A percentile compares a stretch with the other conserved stretches of the same genome.
phyloP scores from a whole-genome alignment of 1,284 basidiomycete species.

The Marasmius tenuissimus region DNA sequence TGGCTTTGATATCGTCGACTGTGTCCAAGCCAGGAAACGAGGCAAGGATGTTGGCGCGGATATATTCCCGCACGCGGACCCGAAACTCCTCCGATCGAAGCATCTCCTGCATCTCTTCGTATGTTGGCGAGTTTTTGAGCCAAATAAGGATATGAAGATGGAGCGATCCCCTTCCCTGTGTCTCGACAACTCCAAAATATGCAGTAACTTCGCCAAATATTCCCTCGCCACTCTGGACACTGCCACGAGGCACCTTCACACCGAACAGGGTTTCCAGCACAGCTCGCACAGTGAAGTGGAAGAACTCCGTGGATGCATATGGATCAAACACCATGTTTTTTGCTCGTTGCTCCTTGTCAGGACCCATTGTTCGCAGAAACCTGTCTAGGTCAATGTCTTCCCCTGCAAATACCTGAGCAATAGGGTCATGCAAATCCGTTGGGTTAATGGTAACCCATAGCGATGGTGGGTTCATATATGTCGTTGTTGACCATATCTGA shows the following conservation, averaged over 20 bases:
- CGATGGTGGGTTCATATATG: conserved; percentile 15
- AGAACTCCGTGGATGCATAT: conserved; percentile 37
- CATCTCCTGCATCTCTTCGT: conserved; percentile 22
- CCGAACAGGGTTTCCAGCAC: conserved; percentile 35
- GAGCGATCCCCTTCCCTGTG: conserved; percentile 21
- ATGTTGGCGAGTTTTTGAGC: conserved; percentile 21
- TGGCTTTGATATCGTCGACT: conserved; percentile 7
- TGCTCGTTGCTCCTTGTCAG: conserved; percentile 22
- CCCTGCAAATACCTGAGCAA: conserved; percentile 37
- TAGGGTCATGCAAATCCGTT: conserved; percentile 30
- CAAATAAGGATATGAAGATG: conserved; percentile 8
- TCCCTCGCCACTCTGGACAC: conserved; percentile 13
- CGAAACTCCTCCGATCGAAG: conserved; percentile 27
- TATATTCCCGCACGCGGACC: conserved; percentile 21
- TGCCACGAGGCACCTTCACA: conserved; percentile 19
- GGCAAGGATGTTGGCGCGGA: conserved; percentile 27
- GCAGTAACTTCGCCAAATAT: conserved; percentile 20
- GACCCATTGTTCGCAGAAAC: conserved; percentile 26
- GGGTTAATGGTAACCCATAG: conserved; percentile 36
- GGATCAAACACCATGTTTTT: conserved; percentile 36
- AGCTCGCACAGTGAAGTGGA: conserved; percentile 33
- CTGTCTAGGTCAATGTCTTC: conserved; percentile 36
- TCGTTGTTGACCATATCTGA: conserved; percentile 21
- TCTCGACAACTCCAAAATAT: conserved; percentile 28
- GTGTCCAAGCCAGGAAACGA: conserved; percentile 19